A percentile compares a stretch with the other conserved stretches of the same genome.
Conservation (phyloP, 169 alveolate species). For the Plasmodium coatneyi region DNA sequence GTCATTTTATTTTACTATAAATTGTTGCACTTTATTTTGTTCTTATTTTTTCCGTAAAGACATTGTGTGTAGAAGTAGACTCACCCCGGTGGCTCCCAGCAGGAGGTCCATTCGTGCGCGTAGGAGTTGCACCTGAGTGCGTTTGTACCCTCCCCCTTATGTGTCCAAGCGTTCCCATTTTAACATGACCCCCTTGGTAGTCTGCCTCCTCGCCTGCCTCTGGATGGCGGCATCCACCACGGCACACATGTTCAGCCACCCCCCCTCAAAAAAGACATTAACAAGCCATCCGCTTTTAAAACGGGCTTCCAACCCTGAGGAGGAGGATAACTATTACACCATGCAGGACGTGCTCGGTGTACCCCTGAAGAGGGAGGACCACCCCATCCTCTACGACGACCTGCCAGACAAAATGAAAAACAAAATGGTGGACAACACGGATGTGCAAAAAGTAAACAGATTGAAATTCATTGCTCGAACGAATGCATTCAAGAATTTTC, state of each 20-base stretch:
- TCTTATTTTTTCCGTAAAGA: background rate
- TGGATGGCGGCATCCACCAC: background rate
- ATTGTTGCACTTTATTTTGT: background rate
- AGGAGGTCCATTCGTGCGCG: background rate
- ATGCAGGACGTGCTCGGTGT: background rate
- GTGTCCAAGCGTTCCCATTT: background rate
- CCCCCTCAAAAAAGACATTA: background rate
- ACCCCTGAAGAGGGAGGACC: background rate
- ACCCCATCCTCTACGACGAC: background rate
- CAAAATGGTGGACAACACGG: conserved; percentile 2
- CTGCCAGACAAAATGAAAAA: conserved; percentile 9
- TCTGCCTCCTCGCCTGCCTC: background rate
- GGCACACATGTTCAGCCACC: background rate
- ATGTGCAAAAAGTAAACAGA: conserved; percentile 22
- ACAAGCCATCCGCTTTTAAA: background rate
- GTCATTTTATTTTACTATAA: background rate
- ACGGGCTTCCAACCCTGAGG: background rate
- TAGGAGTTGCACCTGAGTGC: background rate
- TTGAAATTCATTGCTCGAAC: conserved; percentile 10
- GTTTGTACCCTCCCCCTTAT: background rate
- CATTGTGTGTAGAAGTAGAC: background rate
- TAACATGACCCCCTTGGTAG: background rate
- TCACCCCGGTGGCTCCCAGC: background rate
- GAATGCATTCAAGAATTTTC: background rate
- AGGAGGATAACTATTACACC: conserved; percentile 15